Evolutionary conservation across 768 basidiomycete genomes (phyloP).

Genomic region (Thelephora aurantiotincta): DNA sequence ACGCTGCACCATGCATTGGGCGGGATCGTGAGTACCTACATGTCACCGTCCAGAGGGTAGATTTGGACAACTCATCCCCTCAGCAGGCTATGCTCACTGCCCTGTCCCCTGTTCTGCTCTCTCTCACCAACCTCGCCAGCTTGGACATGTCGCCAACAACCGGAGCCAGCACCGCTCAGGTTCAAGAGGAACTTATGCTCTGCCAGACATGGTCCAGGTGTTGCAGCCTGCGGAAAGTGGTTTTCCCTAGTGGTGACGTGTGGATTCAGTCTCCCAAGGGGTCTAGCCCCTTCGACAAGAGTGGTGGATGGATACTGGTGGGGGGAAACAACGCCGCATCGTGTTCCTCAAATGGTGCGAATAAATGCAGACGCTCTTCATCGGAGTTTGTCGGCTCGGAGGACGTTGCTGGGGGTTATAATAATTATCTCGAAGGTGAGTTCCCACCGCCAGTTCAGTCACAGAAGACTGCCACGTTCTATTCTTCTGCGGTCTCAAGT

Average conservation of each 20-base stretch:
- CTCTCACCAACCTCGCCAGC: constrained; percentile 31
- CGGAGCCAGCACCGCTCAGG: constrained; percentile 20
- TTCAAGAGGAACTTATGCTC: constrained; percentile 32
- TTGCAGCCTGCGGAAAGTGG: constrained; percentile 36
- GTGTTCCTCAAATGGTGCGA: not conserved
- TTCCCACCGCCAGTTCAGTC: too few species aligned
- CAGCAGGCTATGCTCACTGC: constrained; percentile 41
- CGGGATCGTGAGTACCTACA: constrained; percentile 39
- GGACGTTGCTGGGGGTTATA: not conserved
- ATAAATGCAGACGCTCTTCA: not conserved
- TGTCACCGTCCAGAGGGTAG: not conserved
- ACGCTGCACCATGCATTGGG: constrained; percentile 50
- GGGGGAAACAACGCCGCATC: not conserved
- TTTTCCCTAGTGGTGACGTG: constrained; percentile 40
- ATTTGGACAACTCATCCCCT: not conserved
- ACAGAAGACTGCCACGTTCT: too few species aligned
- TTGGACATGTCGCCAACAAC: constrained; percentile 51
- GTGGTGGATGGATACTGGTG: not conserved
- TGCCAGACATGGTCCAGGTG: constrained; percentile 40
- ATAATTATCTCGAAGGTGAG: not conserved
- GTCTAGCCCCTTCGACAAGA: not conserved
- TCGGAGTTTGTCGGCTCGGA: not conserved
- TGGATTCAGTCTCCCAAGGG: constrained; percentile 17
- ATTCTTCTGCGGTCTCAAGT: too few species aligned
- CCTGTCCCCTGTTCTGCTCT: constrained; percentile 40